Base-by-base conservation (phyloP, 345 rosid species). In the Linum tenue region DNA sequence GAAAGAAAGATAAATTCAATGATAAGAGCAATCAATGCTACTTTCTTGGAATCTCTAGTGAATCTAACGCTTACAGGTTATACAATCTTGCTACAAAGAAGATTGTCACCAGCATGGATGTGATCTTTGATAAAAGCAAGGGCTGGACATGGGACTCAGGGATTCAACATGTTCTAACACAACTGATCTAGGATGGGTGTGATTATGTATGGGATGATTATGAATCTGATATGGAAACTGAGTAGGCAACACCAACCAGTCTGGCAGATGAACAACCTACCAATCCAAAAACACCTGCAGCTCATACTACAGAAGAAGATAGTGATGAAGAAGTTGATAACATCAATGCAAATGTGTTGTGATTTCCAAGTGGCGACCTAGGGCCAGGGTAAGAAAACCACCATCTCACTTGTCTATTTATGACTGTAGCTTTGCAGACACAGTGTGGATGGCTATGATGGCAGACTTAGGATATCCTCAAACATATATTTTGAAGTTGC, bases 41-140 rank as follows among this genome's bases (percentile, higher is more conserved):
- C 16, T 36, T 60, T 2, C 15, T 60, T 17, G 65, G 65, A 2
- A n/a, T 39, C 15, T 39, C 36, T 39, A 37, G 40, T 10, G 65
- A 41, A 41, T 40, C 53, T 31, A 62, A 62, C 39, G 65, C 51
- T 2, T 62, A 62, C 14, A 62, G 22, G 65, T 9, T 62, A 5
- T 40, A 39, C 22, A 36, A 62, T 40, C 65, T 50, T 3, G 7
- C 7, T 1, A 6, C 65, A 12, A 41, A 39, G 10, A 40, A 39
- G 10, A 16, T 62, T 12, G 22, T 62, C 9, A 6, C 43, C 8
- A 62, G 65, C 22, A 38, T 1, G 2, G 64, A 61, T 14, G 44
- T 61, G 1, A 1, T 61, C 1, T 61, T 61, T 39, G 16, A 62
- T 39, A 53, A 62, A 17, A 37, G 40, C 5, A 10, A 62, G 22